Conservation (phyloP, 2,329 filamentous ascomycete species). For the Emmonsia crescens region DNA sequence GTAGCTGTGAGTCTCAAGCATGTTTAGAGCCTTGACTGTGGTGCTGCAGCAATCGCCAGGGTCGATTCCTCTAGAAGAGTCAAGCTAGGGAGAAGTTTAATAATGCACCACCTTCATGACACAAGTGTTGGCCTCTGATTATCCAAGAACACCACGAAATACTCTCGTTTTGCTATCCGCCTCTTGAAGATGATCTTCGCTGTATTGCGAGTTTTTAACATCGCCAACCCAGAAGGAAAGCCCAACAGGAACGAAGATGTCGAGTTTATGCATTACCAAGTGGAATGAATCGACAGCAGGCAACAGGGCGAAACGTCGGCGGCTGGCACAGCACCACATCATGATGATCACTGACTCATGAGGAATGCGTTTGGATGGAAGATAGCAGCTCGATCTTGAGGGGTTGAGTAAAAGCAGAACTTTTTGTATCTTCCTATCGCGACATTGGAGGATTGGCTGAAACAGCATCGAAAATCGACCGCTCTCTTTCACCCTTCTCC, state of each 20-base stretch:
- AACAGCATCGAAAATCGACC: no score
- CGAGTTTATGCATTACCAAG: no score
- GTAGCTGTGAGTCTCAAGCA: background rate
- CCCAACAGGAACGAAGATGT: no score
- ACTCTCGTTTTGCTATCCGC: slow-evolving; percentile 4
- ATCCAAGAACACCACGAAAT: slow-evolving; percentile 8
- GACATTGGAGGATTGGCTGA: no score
- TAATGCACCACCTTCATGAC: slow-evolving; percentile 8
- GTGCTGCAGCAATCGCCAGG: background rate
- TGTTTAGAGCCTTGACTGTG: background rate
- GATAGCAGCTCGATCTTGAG: background rate
- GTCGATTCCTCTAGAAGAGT: background rate
- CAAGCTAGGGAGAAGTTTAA: background rate
- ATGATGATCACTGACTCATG: background rate
- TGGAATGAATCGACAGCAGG: no score
- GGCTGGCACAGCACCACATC: background rate
- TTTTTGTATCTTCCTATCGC: no score
- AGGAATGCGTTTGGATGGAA: background rate
- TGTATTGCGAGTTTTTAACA: slow-evolving; percentile 3
- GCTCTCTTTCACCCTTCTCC: no score
- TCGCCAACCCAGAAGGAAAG: background rate
- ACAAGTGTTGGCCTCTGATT: slow-evolving; percentile 7
- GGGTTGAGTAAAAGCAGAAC: no score
- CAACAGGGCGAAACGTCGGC: background rate
- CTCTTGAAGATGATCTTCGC: slow-evolving; percentile 6